These are phyloP conservation scores for Fraxinus baroniana DNA, from an alignment of 305 asterid species.

Conservation along the genomic window DNA sequence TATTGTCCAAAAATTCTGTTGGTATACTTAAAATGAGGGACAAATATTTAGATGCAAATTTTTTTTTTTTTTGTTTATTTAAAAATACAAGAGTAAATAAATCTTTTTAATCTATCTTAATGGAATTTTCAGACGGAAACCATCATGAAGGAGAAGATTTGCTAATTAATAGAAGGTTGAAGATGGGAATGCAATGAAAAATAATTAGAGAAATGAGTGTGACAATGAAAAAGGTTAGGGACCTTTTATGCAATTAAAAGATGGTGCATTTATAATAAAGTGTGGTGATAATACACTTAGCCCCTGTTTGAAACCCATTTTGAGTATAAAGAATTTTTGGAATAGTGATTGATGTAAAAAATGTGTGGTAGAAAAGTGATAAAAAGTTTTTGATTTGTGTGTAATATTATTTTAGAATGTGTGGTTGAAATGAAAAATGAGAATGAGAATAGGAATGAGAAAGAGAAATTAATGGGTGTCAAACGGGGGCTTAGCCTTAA, in stretches of 20 bases:
- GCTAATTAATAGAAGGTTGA: neutral
- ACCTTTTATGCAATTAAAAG: neutral
- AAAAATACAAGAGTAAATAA: neutral
- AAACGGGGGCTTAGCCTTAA: neutral
- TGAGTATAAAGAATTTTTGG: too few relatives aligned
- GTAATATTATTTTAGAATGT: too few relatives aligned
- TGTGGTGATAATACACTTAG: neutral
- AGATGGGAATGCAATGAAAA: neutral
- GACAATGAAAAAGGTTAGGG: neutral
- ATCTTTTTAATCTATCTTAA: neutral
- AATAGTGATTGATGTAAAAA: too few relatives aligned
- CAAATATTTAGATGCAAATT: neutral
- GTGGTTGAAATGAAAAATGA: too few relatives aligned
- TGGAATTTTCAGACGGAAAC: neutral
- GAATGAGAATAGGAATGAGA: too few relatives aligned
- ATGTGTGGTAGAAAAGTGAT: too few relatives aligned
- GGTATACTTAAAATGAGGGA: neutral
- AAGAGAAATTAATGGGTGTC: too few relatives aligned
- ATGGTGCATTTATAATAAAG: neutral
- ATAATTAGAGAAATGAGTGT: neutral
- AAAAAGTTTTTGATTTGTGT: too few relatives aligned
- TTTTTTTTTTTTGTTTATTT: neutral
- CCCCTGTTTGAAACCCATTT: too few relatives aligned
- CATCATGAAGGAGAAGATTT: neutral
- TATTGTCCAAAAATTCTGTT: neutral